phyloP scores from a whole-genome alignment of 2,329 filamentous ascomycete genomes.

The Endoconidiophora polonica region DNA sequence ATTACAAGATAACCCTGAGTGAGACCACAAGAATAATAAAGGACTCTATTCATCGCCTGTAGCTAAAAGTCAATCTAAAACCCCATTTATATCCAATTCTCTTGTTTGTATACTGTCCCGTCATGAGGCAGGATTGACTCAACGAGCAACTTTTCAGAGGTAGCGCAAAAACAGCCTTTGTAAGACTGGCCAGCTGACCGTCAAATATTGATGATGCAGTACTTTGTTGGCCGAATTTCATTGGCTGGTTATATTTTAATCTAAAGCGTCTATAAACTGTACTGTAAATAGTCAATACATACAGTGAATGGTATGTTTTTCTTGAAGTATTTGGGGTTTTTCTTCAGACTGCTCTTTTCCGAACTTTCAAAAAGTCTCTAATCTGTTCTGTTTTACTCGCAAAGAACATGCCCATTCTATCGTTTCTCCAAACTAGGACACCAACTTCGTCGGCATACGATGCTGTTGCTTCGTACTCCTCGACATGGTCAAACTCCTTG shows the following conservation, averaged over 20 bases:
- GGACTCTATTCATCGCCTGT: no score
- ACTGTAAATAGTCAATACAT: neutral
- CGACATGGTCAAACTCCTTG: conserved; percentile 60
- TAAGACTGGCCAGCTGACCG: no score
- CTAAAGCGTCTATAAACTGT: neutral
- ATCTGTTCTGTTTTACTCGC: conserved; percentile 84
- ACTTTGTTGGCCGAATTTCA: no score
- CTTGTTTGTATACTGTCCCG: no score
- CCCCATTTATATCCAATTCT: no score
- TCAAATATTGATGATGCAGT: no score
- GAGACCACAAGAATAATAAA: no score
- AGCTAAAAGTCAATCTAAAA: no score
- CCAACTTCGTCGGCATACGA: conserved; percentile 81
- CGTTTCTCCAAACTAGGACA: conserved; percentile 74
- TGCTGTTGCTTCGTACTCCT: conserved; percentile 53
- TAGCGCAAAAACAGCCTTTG: no score
- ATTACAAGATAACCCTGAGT: no score
- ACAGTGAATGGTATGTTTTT: neutral
- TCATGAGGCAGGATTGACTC: no score
- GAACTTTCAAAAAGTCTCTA: conserved; percentile 56
- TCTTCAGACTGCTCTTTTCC: conserved; percentile 32
- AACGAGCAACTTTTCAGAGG: no score
- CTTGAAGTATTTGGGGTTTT: neutral
- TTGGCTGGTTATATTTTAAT: neutral
- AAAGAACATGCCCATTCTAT: conserved; percentile 71